These are phyloP conservation scores for Fusarium sororula DNA, from an alignment of 2,329 filamentous ascomycete genomes.

Conservation along the genomic window DNA sequence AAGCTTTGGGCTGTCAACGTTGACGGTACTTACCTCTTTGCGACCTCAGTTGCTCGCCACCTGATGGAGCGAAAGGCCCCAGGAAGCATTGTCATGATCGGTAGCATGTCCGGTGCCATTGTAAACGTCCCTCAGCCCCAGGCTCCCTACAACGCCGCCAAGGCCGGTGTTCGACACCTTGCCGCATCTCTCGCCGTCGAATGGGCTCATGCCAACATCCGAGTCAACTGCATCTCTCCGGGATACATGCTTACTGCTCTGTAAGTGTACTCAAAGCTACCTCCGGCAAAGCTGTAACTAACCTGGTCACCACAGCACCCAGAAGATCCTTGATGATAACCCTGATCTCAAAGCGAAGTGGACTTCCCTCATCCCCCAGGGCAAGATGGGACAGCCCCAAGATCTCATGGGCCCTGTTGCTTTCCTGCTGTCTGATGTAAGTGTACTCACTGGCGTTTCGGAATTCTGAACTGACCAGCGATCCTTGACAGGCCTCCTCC, in stretches of 20 bases:
- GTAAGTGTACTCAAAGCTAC: conserved; percentile 60
- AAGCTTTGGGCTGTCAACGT: conserved; percentile 97
- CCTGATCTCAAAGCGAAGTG: conserved; percentile 89
- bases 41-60: conserved; percentile 84
- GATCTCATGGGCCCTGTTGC: conserved; percentile 94
- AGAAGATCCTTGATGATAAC: conserved; percentile 94
- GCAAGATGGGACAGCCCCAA: conserved; percentile 91
- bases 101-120: conserved; percentile 92
- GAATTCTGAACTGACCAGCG: neutral
- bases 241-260: conserved; percentile 96
- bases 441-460: neutral
- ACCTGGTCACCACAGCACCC: conserved; percentile 66
- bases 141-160: conserved; percentile 90
- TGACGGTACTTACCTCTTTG: conserved; percentile 89
- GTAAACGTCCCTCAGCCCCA: conserved; percentile 97
- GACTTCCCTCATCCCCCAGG: conserved; percentile 90
- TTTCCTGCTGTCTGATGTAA: conserved; percentile 77
- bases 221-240: conserved; percentile 94
- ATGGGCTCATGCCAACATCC: conserved; percentile 87
- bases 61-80: conserved; percentile 81
- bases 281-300: neutral
- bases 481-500: conserved; percentile 60
- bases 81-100: conserved; percentile 93
- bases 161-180: conserved; percentile 90
- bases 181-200: conserved; percentile 90